phyloP scores from a whole-genome alignment of 768 basidiomycete genomes.

The Serpula lacrymans region DNA sequence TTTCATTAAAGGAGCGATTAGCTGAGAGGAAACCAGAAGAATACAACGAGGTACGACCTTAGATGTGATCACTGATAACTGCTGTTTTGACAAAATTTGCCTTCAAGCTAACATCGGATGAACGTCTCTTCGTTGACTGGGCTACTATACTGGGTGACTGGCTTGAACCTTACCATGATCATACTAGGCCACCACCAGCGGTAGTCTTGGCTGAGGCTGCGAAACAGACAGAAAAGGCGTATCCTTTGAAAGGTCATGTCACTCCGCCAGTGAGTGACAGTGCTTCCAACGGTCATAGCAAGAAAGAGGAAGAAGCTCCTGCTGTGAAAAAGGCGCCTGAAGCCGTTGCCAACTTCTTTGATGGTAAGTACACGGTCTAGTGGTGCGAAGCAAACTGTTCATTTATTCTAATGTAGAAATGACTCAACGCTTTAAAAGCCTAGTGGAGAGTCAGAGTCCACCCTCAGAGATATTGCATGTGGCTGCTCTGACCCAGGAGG shows the following conservation, averaged over 20 bases:
- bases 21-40: constrained; percentile 47
- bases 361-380: constrained; percentile 37
- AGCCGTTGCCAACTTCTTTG: constrained; percentile 55
- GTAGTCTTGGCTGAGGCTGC: constrained; percentile 73
- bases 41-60: constrained; percentile 44
- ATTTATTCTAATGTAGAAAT: constrained; percentile 42
- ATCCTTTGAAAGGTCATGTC: too few relatives aligned
- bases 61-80: background rate
- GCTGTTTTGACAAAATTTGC: constrained; percentile 1
- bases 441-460: constrained; percentile 35
- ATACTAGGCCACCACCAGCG: constrained; percentile 66
- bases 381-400: background rate
- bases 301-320: constrained; percentile 73
- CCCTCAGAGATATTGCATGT: constrained; percentile 66
- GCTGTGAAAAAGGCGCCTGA: constrained; percentile 60
- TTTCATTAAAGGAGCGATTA: constrained; percentile 60
- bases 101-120: constrained; percentile 62
- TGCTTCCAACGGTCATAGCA: constrained; percentile 44
- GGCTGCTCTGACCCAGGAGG: constrained; percentile 75
- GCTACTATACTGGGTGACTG: constrained; percentile 63
- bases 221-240: constrained; percentile 55
- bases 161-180: constrained; percentile 74
- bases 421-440: constrained; percentile 46
- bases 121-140: constrained; percentile 55
- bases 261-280: constrained; percentile 38